Percentiles rank a stretch among this genome's conserved stretches.
Conservation (phyloP, 1,284 basidiomycete species). For the Earliella scabrosa region DNA sequence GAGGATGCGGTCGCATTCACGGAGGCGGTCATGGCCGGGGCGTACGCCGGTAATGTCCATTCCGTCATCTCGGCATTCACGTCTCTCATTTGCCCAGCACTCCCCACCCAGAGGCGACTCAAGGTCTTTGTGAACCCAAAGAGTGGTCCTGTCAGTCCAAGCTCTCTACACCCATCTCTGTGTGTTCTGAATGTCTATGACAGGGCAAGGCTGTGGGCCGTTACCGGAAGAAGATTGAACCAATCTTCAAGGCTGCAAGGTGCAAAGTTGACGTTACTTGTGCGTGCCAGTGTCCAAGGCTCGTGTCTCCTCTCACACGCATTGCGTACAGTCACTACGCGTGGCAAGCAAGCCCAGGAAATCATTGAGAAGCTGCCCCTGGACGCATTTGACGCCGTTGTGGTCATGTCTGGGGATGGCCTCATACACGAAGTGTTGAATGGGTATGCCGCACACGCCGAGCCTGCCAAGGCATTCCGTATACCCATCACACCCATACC, state of each 20-base stretch:
- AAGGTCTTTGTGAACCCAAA: conserved; percentile 88
- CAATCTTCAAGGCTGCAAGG: conserved; percentile 80
- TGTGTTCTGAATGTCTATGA: neutral
- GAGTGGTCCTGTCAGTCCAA: conserved; percentile 66
- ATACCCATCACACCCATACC: conserved; percentile 89
- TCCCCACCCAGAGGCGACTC: conserved; percentile 55
- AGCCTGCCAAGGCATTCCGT: conserved; percentile 72
- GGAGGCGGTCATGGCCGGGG: conserved; percentile 53
- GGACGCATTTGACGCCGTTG: conserved; percentile 73
- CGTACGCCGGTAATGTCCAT: conserved; percentile 61
- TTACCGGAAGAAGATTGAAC: conserved; percentile 73
- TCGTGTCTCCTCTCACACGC: conserved; percentile 7
- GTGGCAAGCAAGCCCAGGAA: conserved; percentile 74
- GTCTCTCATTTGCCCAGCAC: conserved; percentile 40
- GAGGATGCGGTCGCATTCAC: conserved; percentile 58
- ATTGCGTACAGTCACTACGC: conserved; percentile 65
- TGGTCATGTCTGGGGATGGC: conserved; percentile 91
- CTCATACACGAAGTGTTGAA: conserved; percentile 92
- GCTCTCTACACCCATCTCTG: neutral
- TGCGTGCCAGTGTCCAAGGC: conserved; percentile 41
- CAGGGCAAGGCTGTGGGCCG: conserved; percentile 74
- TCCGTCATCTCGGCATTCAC: conserved; percentile 10
- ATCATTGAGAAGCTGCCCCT: conserved; percentile 67
- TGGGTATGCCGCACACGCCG: conserved; percentile 78
- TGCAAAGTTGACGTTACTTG: conserved; percentile 68